phyloP scores from a whole-genome alignment of 495 filamentous ascomycete genomes.

The Annulohypoxylon bovei region DNA sequence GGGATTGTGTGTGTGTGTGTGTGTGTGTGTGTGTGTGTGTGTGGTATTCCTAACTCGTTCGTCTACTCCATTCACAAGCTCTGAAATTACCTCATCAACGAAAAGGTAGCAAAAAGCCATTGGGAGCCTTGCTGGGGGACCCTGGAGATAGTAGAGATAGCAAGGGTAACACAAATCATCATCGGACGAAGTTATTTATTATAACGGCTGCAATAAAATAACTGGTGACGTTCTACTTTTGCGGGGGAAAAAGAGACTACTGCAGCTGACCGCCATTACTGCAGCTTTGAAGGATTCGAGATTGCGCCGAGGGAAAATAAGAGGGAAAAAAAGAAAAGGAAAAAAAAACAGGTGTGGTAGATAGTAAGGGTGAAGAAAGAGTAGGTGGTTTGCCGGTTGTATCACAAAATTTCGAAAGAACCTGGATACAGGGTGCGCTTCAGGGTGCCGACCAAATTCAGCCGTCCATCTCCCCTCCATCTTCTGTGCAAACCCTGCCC shows the following conservation, averaged over 20 bases:
- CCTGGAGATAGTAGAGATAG: conserved; percentile 7
- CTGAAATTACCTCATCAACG: conserved; percentile 30
- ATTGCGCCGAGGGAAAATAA: conserved; percentile 34
- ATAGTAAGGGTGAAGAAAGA: conserved; percentile 16
- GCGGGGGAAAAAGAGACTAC: conserved; percentile 32
- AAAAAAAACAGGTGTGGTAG: neutral
- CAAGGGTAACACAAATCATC: neutral
- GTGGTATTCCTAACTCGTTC: neutral
- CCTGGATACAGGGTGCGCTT: conserved; percentile 42
- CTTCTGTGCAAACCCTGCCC: conserved; percentile 39
- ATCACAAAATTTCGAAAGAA: conserved; percentile 43
- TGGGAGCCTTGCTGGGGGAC: neutral
- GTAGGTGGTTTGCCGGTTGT: conserved; percentile 42
- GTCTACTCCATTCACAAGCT: conserved; percentile 9
- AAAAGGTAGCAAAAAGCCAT: neutral
- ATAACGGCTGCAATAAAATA: neutral
- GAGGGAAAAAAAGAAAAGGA: no score
- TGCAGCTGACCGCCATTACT: conserved; percentile 37
- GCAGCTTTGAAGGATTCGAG: conserved; percentile 37
- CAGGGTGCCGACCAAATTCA: conserved; percentile 39
- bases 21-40: neutral
- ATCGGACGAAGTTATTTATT: neutral
- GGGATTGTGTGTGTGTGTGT: conserved; percentile 7
- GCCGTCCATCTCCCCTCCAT: conserved; percentile 42
- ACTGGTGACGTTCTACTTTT: conserved; percentile 20